phyloP scores from a whole-genome alignment of 805 yeast species.

The Ogataea naganishii region DNA sequence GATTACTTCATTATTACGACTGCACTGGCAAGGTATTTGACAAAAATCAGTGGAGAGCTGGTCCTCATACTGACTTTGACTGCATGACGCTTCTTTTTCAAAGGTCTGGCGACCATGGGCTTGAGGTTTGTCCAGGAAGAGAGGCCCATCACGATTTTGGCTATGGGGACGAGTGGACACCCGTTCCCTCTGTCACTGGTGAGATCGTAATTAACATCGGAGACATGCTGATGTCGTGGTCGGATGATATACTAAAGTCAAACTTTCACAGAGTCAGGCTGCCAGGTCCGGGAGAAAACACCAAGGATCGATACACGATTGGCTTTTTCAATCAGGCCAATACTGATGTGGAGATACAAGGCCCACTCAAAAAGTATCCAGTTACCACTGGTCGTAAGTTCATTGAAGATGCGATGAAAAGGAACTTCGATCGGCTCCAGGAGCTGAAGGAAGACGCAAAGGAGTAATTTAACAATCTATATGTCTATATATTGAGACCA shows the following conservation, averaged over 20 bases:
- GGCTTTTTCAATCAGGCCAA: slow-evolving; percentile 29
- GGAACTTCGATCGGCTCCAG: slow-evolving; percentile 17
- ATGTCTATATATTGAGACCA: too few relatives aligned
- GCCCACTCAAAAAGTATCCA: slow-evolving; percentile 18
- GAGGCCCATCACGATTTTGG: slow-evolving; percentile 27
- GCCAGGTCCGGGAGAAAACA: slow-evolving; percentile 20
- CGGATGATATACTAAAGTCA: slow-evolving; percentile 24
- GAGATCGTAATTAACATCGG: slow-evolving; percentile 29
- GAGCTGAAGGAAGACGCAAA: slow-evolving; percentile 1
- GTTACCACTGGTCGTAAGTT: slow-evolving; percentile 22
- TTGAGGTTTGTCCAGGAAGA: slow-evolving; percentile 29
- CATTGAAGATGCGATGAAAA: slow-evolving; percentile 25
- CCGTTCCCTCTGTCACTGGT: slow-evolving; percentile 24
- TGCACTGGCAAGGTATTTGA: slow-evolving; percentile 15
- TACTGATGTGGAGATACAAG: slow-evolving; percentile 22
- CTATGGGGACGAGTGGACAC: slow-evolving; percentile 25
- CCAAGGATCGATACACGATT: slow-evolving; percentile 21
- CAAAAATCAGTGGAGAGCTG: slow-evolving; percentile 25
- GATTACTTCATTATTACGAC: slow-evolving; percentile 25
- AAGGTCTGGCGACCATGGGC: slow-evolving; percentile 26
- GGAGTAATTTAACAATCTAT: too few relatives aligned
- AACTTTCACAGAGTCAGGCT: slow-evolving; percentile 27
- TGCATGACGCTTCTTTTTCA: slow-evolving; percentile 26
- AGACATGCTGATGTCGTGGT: slow-evolving; percentile 31
- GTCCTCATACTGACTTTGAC: slow-evolving; percentile 29